Base-by-base conservation (phyloP, 179 eudicot species). In the Spergularia azorica region DNA sequence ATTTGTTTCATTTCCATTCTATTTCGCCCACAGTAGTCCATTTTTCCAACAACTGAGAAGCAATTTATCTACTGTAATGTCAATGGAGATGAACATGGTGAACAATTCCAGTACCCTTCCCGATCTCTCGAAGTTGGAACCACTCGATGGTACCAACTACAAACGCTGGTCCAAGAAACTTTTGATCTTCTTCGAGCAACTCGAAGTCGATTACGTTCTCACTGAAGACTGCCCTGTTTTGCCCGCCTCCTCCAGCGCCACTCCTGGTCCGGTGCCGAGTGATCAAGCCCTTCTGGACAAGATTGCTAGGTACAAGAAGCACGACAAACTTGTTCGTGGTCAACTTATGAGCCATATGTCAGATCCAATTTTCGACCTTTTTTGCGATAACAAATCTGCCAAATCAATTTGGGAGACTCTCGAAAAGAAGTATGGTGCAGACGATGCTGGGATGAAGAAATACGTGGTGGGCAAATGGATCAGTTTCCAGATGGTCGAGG, bases 381-480 rank as follows among this genome's bases (percentile, higher is more conserved):
- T 51, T 38, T 9, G 0, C 10, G 3, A 2, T 0, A 50, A 69
- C 16, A 69, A 69, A 13, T 67, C 57, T 15, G 8, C 58, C 6
- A 69, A 69, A 15, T 50, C 59, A 10, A 69, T 69, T 41, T 69
- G 70, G 59, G 59, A 69, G 14, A 10, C 32, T 10, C 58, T 69
- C 0, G 9, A 51, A 16, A 69, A 69, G 17, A 50, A 69, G 58
- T 50, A 69, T 14, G 1, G 18, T 8, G 41, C 15, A 0, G 17
- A 69, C 5, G 59, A 50, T 50, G 14, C 72, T 26, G 32, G 32
- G 32, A 26, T 0, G 32, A 26, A 26, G 32, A 26, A 26, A 2
- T 26, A 26, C 2, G 41, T 50, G 4, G 13, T 10, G 0, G 59
- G 59, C 0, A 50, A 69, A 2, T 69, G 58, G 59, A 1, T 67